These are phyloP conservation scores for Fistulifera pelliculosa DNA, from an alignment of 108 stramenopile genomes.

Conservation along the genomic window DNA sequence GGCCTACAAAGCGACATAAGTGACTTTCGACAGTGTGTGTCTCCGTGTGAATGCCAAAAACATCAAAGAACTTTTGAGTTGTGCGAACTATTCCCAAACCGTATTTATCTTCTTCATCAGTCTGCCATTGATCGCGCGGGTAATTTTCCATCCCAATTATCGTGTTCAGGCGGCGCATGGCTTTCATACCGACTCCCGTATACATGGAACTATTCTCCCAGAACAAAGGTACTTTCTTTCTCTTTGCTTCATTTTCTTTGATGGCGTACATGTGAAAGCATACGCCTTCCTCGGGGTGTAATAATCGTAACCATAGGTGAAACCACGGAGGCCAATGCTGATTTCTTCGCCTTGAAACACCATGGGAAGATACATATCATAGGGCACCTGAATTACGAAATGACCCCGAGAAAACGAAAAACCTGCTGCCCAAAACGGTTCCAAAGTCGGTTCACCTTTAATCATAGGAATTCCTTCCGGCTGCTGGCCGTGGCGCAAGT, in stretches of 20 bases:
- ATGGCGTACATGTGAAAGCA: slow-evolving; percentile 85
- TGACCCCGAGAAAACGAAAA: slow-evolving; percentile 86
- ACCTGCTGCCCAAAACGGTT: slow-evolving; percentile 93
- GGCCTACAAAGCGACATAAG: slow-evolving; percentile 83
- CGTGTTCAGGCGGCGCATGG: slow-evolving; percentile 70
- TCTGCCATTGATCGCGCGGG: slow-evolving; percentile 25
- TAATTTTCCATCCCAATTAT: slow-evolving; percentile 77
- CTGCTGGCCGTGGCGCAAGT: slow-evolving; percentile 80
- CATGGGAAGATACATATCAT: slow-evolving; percentile 83
- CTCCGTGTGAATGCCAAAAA: slow-evolving; percentile 77
- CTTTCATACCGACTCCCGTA: slow-evolving; percentile 44
- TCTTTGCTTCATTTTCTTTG: slow-evolving; percentile 39
- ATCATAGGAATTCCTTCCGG: slow-evolving; percentile 63
- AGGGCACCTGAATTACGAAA: slow-evolving; percentile 78
- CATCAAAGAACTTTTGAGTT: slow-evolving; percentile 62
- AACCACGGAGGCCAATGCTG: slow-evolving; percentile 67
- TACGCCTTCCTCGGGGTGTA: slow-evolving; percentile 70
- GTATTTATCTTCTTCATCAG: slow-evolving; percentile 51
- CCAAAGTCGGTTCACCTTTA: slow-evolving; percentile 60
- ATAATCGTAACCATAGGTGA: slow-evolving; percentile 80
- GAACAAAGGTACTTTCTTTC: slow-evolving; percentile 62
- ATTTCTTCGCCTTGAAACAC: slow-evolving; percentile 78
- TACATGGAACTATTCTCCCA: slow-evolving; percentile 70
- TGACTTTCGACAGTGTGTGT: slow-evolving; percentile 58
- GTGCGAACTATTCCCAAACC: slow-evolving; percentile 68